Evolutionary conservation across 1,284 basidiomycete genomes (phyloP), one percentile per base, ranked within the genome.

Genomic region (Ustilago xerochloae): DNA sequence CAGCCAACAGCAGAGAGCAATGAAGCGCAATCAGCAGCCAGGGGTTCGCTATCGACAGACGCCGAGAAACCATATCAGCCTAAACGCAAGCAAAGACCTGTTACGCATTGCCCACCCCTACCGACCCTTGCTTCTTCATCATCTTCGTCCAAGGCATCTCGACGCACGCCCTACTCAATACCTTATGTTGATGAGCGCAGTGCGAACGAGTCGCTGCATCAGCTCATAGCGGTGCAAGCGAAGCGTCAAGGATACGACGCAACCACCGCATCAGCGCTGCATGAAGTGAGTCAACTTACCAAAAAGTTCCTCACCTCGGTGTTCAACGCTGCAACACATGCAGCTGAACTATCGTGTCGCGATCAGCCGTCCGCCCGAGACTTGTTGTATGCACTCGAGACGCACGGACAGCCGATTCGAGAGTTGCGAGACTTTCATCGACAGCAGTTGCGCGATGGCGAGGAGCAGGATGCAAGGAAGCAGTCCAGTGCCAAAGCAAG

Each of bases 321-420:
- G 6, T 74, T 69, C 29, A 43, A 62, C 2, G 65, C 71, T 24
- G 71, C 71, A 10, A 65, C 45, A 5, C 70, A 75, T 36, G 64
- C 66, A 30, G 62, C 75, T 4, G 65, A 71, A 28, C 45, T 71
- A 8, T 59, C 65, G 0, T 61, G 59, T 39, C 50, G 78, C 16
- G 47, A 60, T 22, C 41, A 54, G 1, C 69, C 75, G 0, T 78
- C 72, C 0, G 59, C 73, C 4, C 49, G 71, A 33, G 78, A 80
- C 43, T 38, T 80, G 13, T 7, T 78, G 0, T 63, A 77, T 41
- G 67, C 78, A 13, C 62, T 78, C 20, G 78, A 73, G 41, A 72
- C 66, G 2, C 65, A 76, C 32, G 78, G 70, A 5, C 60, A 76
- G 20, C 50, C 69, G 2, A 53, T 75, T 12, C 43, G 47, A 13